phyloP scores from a whole-genome alignment of 805 yeast genomes.

The Wickerhamia fluorescens region DNA sequence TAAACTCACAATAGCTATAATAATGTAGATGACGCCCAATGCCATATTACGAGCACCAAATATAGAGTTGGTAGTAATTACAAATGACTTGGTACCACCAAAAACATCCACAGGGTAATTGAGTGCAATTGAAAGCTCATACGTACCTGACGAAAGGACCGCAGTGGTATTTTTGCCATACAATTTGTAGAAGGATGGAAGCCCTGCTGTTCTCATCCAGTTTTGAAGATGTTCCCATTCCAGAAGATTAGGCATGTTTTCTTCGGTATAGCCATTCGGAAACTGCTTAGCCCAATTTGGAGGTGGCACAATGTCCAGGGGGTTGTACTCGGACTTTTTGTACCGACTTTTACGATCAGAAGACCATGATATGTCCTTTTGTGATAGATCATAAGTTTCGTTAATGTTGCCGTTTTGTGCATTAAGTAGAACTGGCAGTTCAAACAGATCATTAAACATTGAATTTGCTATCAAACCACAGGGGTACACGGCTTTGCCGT shows the following conservation, averaged over 20 bases:
- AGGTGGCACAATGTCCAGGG: conserved; percentile 80
- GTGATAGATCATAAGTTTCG: conserved; percentile 38
- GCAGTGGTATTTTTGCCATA: conserved; percentile 65
- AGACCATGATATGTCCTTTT: conserved; percentile 75
- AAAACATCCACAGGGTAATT: conserved; percentile 77
- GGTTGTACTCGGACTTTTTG: conserved; percentile 63
- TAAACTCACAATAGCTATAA: conserved; percentile 73
- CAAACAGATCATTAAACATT: conserved; percentile 79
- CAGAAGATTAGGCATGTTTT: conserved; percentile 70
- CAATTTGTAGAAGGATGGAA: conserved; percentile 81
- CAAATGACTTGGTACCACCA: conserved; percentile 85
- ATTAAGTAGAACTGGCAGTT: conserved; percentile 42
- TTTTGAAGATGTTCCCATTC: conserved; percentile 82
- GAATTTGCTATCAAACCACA: conserved; percentile 96
- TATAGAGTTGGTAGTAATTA: conserved; percentile 72
- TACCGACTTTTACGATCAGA: conserved; percentile 62
- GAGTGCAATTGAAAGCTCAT: conserved; percentile 57
- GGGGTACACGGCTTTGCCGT: conserved; percentile 57
- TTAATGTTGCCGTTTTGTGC: conserved; percentile 37
- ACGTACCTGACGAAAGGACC: conserved; percentile 57
- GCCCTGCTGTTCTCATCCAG: conserved; percentile 97
- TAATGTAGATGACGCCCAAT: conserved; percentile 76
- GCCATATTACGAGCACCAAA: conserved; percentile 86
- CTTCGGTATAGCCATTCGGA: conserved; percentile 86
- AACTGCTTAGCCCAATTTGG: conserved; percentile 77